These are phyloP conservation scores for Exophiala dermatitidis DNA, from an alignment of 2,329 filamentous ascomycete species.

Conservation along the genomic window DNA sequence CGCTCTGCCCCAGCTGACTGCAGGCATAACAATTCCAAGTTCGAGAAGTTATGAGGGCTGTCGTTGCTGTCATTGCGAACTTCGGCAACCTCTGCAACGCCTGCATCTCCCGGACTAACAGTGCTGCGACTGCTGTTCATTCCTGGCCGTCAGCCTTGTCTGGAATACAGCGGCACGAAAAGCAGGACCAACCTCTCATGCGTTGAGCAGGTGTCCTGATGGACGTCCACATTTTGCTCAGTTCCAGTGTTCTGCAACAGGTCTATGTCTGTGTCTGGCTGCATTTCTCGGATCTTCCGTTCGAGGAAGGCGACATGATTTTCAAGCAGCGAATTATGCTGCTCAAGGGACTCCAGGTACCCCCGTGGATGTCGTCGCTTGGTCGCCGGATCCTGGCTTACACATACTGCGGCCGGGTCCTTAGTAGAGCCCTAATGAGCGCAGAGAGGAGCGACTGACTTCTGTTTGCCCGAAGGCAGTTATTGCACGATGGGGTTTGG, in stretches of 20 bases:
- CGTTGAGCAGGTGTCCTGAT: too few species aligned
- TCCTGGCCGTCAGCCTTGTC: background rate
- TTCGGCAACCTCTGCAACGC: background rate
- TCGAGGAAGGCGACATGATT: slow-evolving; percentile 13
- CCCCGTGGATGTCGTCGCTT: slow-evolving; percentile 12
- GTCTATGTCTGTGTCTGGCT: slow-evolving; percentile 2
- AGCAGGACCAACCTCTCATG: too few species aligned
- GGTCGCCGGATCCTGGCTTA: slow-evolving; percentile 13
- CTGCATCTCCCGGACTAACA: background rate
- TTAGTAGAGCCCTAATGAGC: background rate
- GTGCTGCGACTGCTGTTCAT: background rate
- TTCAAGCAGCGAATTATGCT: slow-evolving; percentile 11
- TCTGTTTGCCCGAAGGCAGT: slow-evolving; percentile 13
- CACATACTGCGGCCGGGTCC: slow-evolving; percentile 1
- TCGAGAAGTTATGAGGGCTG: background rate
- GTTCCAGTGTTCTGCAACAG: background rate
- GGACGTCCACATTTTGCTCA: background rate
- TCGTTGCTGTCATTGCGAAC: background rate
- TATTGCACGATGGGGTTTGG: slow-evolving; percentile 7
- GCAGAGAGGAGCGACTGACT: background rate
- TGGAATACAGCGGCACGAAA: too few species aligned
- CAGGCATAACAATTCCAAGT: slow-evolving; percentile 9
- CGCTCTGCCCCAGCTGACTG: slow-evolving; percentile 10
- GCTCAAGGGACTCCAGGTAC: slow-evolving; percentile 12
- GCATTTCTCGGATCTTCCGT: background rate